phyloP scores from a whole-genome alignment of 2,329 filamentous ascomycete genomes.

The Pyricularia pennisetigena region DNA sequence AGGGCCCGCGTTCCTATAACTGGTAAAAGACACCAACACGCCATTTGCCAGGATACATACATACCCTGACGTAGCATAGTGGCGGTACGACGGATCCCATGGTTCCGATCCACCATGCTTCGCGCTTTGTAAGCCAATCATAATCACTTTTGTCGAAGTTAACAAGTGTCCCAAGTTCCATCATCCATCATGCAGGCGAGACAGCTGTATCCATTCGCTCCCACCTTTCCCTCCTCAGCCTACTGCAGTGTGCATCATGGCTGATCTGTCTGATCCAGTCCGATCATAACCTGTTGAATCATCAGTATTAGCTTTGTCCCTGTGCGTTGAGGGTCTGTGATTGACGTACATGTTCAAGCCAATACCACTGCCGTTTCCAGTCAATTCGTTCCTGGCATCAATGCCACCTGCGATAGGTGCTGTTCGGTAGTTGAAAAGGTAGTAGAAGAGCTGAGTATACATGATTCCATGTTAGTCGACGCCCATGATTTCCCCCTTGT shows the following conservation, averaged over 20 bases:
- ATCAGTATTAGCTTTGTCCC: neutral
- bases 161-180: neutral
- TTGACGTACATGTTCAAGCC: conserved; percentile 30
- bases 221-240: no score
- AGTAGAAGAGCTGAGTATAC: conserved; percentile 66
- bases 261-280: neutral
- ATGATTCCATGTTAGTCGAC: conserved; percentile 65
- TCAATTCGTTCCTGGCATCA: conserved; percentile 66
- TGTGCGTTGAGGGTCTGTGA: neutral
- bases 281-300: neutral
- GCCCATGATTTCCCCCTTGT: conserved; percentile 69
- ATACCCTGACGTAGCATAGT: no score
- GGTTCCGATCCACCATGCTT: neutral
- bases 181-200: neutral
- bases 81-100: neutral
- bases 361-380: conserved; percentile 72
- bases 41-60: neutral
- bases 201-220: neutral
- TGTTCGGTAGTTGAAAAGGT: conserved; percentile 93
- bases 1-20: neutral
- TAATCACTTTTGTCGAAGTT: neutral
- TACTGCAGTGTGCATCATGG: no score
- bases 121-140: neutral
- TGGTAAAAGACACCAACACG: neutral
- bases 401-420: conserved; percentile 79